These are phyloP conservation scores for Murraya koenigii DNA, from an alignment of 345 rosid species.

Conservation along the genomic window DNA sequence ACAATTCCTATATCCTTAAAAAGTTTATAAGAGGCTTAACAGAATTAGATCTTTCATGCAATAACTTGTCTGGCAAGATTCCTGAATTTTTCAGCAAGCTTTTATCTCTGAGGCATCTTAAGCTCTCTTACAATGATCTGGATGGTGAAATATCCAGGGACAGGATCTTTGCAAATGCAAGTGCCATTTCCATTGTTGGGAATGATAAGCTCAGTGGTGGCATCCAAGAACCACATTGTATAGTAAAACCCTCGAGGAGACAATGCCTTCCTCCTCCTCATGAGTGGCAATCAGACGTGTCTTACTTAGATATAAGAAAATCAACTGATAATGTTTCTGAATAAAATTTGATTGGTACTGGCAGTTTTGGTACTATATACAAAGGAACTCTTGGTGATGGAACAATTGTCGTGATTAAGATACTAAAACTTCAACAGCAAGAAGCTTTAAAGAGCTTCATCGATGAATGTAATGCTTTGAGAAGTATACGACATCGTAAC, in stretches of 20 bases:
- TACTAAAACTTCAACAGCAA: too few species aligned
- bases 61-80: slow-evolving; percentile 19
- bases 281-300: too few species aligned
- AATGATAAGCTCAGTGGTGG: slow-evolving; percentile 23
- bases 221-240: neutral
- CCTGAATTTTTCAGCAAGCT: slow-evolving; percentile 14
- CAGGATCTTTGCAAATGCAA: slow-evolving; percentile 21
- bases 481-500: too few species aligned
- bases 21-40: slow-evolving; percentile 14
- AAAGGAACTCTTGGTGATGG: slow-evolving; percentile 15
- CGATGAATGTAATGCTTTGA: too few species aligned
- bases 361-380: slow-evolving; percentile 31
- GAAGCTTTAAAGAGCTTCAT: too few species aligned
- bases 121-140: slow-evolving; percentile 24
- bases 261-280: neutral
- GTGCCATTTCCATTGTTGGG: slow-evolving; percentile 10
- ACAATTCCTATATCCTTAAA: slow-evolving; percentile 17
- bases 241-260: neutral
- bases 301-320: neutral
- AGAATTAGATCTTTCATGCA: slow-evolving; percentile 20
- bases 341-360: slow-evolving; percentile 24
- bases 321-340: slow-evolving; percentile 23
- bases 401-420: slow-evolving; percentile 14
- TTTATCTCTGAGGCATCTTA: neutral
- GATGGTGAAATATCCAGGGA: slow-evolving; percentile 18